These are phyloP conservation scores for Cladosporium halotolerans DNA, from an alignment of 2,329 filamentous ascomycete genomes.

Conservation along the genomic window DNA sequence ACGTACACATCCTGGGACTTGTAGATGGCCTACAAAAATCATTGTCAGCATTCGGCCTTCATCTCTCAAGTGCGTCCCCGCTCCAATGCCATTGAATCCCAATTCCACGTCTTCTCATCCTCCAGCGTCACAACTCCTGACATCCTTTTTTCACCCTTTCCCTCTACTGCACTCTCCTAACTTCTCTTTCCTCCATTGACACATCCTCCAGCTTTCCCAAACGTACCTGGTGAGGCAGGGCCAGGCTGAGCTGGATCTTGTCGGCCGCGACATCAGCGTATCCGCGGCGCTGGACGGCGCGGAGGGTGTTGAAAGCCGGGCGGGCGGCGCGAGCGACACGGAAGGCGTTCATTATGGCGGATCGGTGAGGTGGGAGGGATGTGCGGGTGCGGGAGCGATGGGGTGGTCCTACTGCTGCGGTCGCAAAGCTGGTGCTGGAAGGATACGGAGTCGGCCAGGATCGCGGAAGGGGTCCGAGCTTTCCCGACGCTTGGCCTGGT, in stretches of 20 bases:
- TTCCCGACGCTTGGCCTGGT: conserved; percentile 1
- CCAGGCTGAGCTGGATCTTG: conserved; percentile 92
- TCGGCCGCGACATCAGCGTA: conserved; percentile 61
- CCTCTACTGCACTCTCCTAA: background rate
- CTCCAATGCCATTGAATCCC: background rate
- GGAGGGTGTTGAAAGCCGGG: conserved; percentile 57
- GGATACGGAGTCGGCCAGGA: background rate
- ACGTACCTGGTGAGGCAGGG: conserved; percentile 96
- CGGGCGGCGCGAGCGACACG: conserved; percentile 86
- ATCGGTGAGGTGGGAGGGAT: conserved; percentile 6
- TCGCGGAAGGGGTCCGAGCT: conserved; percentile 6
- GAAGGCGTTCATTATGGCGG: conserved; percentile 77
- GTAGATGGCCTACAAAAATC: conserved; percentile 54
- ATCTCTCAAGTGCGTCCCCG: background rate
- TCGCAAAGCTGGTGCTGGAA: conserved; percentile 9
- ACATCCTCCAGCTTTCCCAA: background rate
- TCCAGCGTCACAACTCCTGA: background rate
- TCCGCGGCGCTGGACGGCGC: conserved; percentile 77
- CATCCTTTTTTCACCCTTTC: background rate
- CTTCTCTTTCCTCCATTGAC: background rate
- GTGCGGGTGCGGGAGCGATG: conserved; percentile 9
- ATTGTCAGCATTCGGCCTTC: conserved; percentile 17
- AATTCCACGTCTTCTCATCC: background rate
- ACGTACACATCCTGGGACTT: conserved; percentile 66
- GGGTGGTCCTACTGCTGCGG: conserved; percentile 2